Evolutionary conservation across 345 rosid genomes (phyloP), one percentile per base, ranked within the genome.

Genomic region (Salix brachista): DNA sequence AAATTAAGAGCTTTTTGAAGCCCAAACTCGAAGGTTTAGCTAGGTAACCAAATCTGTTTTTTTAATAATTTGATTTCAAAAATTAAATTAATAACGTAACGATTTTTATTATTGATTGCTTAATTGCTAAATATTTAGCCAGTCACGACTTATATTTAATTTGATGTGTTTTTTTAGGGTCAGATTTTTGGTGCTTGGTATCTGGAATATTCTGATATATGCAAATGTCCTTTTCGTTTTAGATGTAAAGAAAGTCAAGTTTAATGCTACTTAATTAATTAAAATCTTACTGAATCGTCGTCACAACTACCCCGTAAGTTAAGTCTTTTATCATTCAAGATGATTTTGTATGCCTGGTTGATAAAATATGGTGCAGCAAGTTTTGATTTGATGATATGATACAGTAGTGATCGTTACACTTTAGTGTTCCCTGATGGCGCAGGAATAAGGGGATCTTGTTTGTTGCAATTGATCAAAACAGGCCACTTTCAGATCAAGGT

Each of bases 401-500:
- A 50, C n/a, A 18, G n/a, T 50, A 50, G 9, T 18, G 56, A 50
- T 50, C 56, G 56, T 50, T 18, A 50, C 56, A 50, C 5, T 50
- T 50, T 50, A 50, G 8, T 50, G 56, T 50, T 18, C n/a, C 56
- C n/a, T 50, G 56, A 50, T 36, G 50, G 16, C 34, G 48, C 77
- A 79, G 77, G 77, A 79, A 82, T 44, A 76, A 79, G 54, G 96
- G 96, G 67, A 91, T 91, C 65, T 69, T 83, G 19, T 91, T 91
- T 87, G 92, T 91, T 67, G 90, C 93, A 8, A 91, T 91, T 73
- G 96, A 91, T 85, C 93, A 83, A 74, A 85, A 71, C 76, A 84
- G 85, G 75, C 85, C 96, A 21, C 93, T 91, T 71, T 86, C 91
- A n/a, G 96, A 91, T 54, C 96, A 91, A 81, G 96, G 96, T 41